Base-by-base conservation (phyloP, 306 rosid genomes). In the Sesbania bispinosa region DNA sequence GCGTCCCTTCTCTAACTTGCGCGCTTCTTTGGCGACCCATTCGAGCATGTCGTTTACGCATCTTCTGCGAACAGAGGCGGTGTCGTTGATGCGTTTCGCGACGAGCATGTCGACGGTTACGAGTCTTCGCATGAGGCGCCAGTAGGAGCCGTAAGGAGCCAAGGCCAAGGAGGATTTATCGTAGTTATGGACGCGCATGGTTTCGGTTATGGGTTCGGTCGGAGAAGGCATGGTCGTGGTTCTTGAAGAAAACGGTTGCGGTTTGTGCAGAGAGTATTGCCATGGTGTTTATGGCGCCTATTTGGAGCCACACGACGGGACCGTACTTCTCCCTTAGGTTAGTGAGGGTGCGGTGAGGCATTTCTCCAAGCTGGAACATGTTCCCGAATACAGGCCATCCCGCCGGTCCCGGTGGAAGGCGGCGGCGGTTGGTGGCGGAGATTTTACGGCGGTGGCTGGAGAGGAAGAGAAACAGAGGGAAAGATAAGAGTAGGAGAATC, bases 331-430 rank as follows among this genome's bases (percentile, higher is more conserved):
- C 42, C 23, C 76, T 77, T 9, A 90, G 70, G 3, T 54, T 15
- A 14, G 84, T 8, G 32, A 88, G 35, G 6, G 86, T 73, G 18
- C 84, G 73, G 51, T 88, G 93, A 2, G 96, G 94, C 89, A 82
- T 82, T 14, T 67, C 42, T 68, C 93, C 91, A 0, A 89, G 83
- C 19, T 90, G 88, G 81, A 90, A 81, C 79, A 87, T 67, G 85
- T 85, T 90, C 13, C 93, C 96, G 6, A 90, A 55, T 3, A 87
- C 15, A 0, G 91, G 93, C 96, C 96, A 90, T 51, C 93, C 91
- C 1, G 68, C 77, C 0, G 91, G 93, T 0, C 96, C 91, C 0
- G 93, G 96, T 1, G 89, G 96, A 51, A 76, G 83, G 13, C 50
- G 67, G 13, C 50, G 67, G 45, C 52, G 51, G 16, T 24, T 76